These are phyloP conservation scores for Phylloporus arenicola DNA, from an alignment of 768 basidiomycete species.

Conservation along the genomic window DNA sequence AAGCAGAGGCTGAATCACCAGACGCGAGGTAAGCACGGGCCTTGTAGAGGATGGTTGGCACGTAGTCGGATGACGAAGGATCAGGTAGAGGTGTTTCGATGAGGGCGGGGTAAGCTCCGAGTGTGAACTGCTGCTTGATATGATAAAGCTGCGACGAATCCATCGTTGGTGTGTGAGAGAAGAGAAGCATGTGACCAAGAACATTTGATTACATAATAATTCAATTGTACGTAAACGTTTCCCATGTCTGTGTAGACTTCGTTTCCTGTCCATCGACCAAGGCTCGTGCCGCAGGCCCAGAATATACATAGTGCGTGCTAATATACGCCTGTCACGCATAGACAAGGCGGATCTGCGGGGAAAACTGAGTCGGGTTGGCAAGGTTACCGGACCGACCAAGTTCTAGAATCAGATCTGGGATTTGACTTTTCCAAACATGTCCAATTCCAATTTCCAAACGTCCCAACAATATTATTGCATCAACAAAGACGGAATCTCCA, in stretches of 20 bases:
- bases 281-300: too few species aligned
- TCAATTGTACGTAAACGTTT: not conserved
- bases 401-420: too few species aligned
- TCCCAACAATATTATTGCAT: too few species aligned
- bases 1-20: constrained; percentile 50
- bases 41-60: constrained; percentile 65
- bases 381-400: not conserved
- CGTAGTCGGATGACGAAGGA: constrained; percentile 57
- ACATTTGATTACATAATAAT: not conserved
- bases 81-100: constrained; percentile 52
- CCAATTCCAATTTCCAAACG: too few species aligned
- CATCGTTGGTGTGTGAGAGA: constrained; percentile 30
- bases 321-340: too few species aligned
- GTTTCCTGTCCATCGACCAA: too few species aligned
- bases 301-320: too few species aligned
- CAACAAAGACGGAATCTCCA: too few species aligned
- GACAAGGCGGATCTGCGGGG: too few species aligned
- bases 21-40: constrained; percentile 75
- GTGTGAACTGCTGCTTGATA: constrained; percentile 70
- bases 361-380: not conserved
- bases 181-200: not conserved
- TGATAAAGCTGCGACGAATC: constrained; percentile 61
- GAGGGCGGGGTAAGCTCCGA: constrained; percentile 70
- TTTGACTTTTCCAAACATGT: too few species aligned
- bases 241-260: too few species aligned